These are phyloP conservation scores for Fusarium tuaranense DNA, from an alignment of 2,329 filamentous ascomycete species.

Conservation along the genomic window DNA sequence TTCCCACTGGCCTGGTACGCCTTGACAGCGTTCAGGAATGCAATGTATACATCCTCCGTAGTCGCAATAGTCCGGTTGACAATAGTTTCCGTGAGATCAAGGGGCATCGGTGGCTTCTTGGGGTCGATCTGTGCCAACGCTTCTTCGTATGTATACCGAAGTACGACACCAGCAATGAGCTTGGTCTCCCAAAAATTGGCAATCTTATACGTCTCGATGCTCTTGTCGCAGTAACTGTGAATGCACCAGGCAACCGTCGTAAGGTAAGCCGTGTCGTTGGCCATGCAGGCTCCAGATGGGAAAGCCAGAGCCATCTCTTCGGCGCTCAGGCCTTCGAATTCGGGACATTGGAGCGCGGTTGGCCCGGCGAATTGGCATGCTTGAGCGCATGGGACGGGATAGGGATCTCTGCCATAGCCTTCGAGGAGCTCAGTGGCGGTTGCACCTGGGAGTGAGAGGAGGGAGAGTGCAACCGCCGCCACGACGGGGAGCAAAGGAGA, in stretches of 20 bases:
- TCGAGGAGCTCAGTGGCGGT: constrained; percentile 21
- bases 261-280: constrained; percentile 26
- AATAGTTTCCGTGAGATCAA: neutral
- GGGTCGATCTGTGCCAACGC: constrained; percentile 29
- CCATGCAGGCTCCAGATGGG: constrained; percentile 31
- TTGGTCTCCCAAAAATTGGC: constrained; percentile 30
- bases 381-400: constrained; percentile 10
- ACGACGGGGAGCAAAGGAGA: neutral
- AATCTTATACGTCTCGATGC: constrained; percentile 11
- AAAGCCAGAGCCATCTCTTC: constrained; percentile 23
- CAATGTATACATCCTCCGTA: constrained; percentile 6
- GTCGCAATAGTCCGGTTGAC: constrained; percentile 35
- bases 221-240: neutral
- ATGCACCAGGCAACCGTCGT: constrained; percentile 41
- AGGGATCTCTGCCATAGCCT: constrained; percentile 33
- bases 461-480: neutral
- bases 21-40: constrained; percentile 21
- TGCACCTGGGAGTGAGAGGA: neutral
- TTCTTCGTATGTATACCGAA: constrained; percentile 30
- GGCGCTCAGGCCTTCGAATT: constrained; percentile 29
- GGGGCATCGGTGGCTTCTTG: neutral
- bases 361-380: constrained; percentile 32
- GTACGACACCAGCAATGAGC: constrained; percentile 17
- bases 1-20: neutral
- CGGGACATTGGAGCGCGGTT: constrained; percentile 32